These are phyloP conservation scores for Eremothecium gossypii DNA, from an alignment of 1,139 yeast species.

Conservation along the genomic window DNA sequence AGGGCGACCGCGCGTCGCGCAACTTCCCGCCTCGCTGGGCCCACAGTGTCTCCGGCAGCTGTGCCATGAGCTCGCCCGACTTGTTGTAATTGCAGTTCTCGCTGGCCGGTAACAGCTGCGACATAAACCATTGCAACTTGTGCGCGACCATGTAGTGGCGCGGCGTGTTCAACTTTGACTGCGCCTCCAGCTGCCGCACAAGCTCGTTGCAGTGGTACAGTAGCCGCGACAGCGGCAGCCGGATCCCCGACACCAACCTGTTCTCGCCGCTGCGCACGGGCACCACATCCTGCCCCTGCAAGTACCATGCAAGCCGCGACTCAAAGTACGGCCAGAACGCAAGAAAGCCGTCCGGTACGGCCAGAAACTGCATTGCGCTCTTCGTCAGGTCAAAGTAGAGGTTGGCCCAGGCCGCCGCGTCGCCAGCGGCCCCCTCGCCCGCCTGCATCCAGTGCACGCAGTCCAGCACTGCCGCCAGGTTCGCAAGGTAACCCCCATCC, in stretches of 20 bases:
- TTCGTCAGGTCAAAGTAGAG: slow-evolving; percentile 21
- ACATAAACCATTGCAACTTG: slow-evolving; percentile 23
- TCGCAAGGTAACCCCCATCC: background rate
- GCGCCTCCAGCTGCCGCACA: slow-evolving; percentile 13
- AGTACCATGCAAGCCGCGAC: slow-evolving; percentile 25
- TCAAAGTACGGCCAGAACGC: slow-evolving; percentile 26
- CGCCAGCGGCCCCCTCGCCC: background rate
- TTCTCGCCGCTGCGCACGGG: slow-evolving; percentile 17
- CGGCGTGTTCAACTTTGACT: slow-evolving; percentile 21
- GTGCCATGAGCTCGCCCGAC: slow-evolving; percentile 18
- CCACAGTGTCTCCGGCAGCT: slow-evolving; percentile 11
- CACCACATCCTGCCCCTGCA: slow-evolving; percentile 14
- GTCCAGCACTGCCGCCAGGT: slow-evolving; percentile 6
- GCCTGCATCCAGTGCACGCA: slow-evolving; percentile 6
- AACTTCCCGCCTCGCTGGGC: background rate
- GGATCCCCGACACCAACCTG: slow-evolving; percentile 22
- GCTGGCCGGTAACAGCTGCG: slow-evolving; percentile 23
- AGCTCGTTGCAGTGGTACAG: slow-evolving; percentile 26
- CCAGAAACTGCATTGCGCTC: slow-evolving; percentile 14
- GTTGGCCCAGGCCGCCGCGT: slow-evolving; percentile 6
- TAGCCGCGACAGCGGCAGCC: slow-evolving; percentile 23
- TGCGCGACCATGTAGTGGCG: slow-evolving; percentile 18
- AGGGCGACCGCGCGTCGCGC: slow-evolving; percentile 1
- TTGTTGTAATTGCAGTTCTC: slow-evolving; percentile 29
- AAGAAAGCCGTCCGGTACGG: slow-evolving; percentile 19